These are phyloP conservation scores for Fraxinus albicans DNA, from an alignment of 305 asterid genomes.

Conservation along the genomic window DNA sequence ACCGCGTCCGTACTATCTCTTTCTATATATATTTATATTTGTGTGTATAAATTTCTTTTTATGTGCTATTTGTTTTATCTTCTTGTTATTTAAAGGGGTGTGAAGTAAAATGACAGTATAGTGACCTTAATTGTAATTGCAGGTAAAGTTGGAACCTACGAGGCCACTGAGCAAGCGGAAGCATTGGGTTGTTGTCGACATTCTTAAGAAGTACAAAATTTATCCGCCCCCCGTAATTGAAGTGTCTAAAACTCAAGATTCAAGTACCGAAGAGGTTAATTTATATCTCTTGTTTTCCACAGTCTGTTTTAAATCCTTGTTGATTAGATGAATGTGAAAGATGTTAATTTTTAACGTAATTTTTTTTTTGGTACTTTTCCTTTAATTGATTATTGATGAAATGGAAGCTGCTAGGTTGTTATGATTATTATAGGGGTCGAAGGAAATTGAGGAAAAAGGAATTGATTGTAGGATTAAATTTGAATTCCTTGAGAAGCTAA, in stretches of 20 bases:
- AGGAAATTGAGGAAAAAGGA: background rate
- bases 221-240: slow-evolving; percentile 40
- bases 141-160: slow-evolving; percentile 83
- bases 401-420: background rate
- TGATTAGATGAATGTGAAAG: background rate
- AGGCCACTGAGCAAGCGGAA: slow-evolving; percentile 87
- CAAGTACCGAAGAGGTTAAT: slow-evolving; percentile 10
- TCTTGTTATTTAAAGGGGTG: background rate
- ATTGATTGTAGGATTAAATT: background rate
- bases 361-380: background rate
- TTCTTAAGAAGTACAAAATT: slow-evolving; percentile 71
- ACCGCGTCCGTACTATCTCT: slow-evolving; percentile 41
- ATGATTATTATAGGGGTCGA: background rate
- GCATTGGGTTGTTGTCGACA: slow-evolving; percentile 78
- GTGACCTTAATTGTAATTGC: slow-evolving; percentile 20
- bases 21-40: too few species aligned
- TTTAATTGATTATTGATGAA: background rate
- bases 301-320: background rate
- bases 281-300: background rate
- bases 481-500: background rate
- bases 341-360: background rate
- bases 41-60: background rate
- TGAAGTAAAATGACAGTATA: background rate
- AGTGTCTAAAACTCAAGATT: slow-evolving; percentile 28
- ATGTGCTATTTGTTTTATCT: background rate